These are phyloP conservation scores for Exophiala lecanii-corni DNA, from an alignment of 2,329 filamentous ascomycete genomes.

Conservation along the genomic window DNA sequence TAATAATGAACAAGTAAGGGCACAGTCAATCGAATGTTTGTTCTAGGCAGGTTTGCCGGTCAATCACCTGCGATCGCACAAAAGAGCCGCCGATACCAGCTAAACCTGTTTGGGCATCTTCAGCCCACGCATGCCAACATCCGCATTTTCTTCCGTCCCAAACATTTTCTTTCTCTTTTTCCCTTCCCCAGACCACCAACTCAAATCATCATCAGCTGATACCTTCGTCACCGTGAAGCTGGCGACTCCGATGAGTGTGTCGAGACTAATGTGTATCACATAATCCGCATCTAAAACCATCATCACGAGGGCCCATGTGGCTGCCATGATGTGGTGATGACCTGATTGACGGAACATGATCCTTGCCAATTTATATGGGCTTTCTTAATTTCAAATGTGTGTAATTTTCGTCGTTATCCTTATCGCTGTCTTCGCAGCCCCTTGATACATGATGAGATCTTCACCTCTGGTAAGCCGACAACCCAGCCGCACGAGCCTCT, in stretches of 20 bases:
- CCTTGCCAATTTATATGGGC: background rate
- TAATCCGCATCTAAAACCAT: slow-evolving; percentile 74
- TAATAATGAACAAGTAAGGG: too few species aligned
- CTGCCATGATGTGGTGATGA: slow-evolving; percentile 65
- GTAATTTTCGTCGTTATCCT: slow-evolving; percentile 13
- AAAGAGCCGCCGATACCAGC: background rate
- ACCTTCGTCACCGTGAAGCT: slow-evolving; percentile 50
- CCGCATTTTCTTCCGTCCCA: slow-evolving; percentile 3
- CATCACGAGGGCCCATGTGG: slow-evolving; percentile 62
- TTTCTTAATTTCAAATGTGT: slow-evolving; percentile 26
- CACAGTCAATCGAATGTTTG: too few species aligned
- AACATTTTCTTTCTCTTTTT: slow-evolving; percentile 33
- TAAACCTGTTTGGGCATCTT: slow-evolving; percentile 5
- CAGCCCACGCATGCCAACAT: slow-evolving; percentile 4
- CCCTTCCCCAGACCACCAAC: slow-evolving; percentile 63
- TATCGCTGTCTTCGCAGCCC: slow-evolving; percentile 2
- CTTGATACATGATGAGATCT: slow-evolving; percentile 13
- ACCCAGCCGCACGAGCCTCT: slow-evolving; percentile 43
- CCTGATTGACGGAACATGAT: slow-evolving; percentile 59
- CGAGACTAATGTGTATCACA: slow-evolving; percentile 53
- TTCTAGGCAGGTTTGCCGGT: too few species aligned
- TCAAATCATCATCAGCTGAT: slow-evolving; percentile 69
- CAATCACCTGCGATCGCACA: too few species aligned
- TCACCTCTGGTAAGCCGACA: slow-evolving; percentile 49
- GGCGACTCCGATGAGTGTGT: slow-evolving; percentile 68